Conservation (phyloP, 805 yeast species). For the Monosporozyma unispora region DNA sequence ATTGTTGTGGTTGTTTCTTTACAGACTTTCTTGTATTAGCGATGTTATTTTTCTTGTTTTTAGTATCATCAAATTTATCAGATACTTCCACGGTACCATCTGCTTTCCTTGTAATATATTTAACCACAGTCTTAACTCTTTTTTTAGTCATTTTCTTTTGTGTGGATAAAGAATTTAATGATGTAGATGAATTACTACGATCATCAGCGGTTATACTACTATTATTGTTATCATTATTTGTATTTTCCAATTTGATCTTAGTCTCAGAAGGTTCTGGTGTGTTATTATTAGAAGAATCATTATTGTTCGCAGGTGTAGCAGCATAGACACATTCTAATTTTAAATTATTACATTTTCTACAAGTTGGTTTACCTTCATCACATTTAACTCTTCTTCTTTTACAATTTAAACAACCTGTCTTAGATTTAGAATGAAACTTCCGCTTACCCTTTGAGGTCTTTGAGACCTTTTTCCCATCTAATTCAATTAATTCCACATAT, state of each 20-base stretch:
- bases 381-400: constrained; percentile 86
- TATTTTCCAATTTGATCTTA: background rate
- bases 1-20: background rate
- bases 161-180: background rate
- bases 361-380: constrained; percentile 75
- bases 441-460: constrained; percentile 58
- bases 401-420: constrained; percentile 85
- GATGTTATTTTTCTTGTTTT: background rate
- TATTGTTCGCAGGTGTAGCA: no score
- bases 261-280: background rate
- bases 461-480: constrained; percentile 34
- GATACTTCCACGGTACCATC: background rate
- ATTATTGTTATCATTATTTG: background rate
- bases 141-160: background rate
- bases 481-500: constrained; percentile 29
- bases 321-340: constrained; percentile 66
- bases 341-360: constrained; percentile 73
- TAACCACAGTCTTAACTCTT: background rate
- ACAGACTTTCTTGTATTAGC: background rate
- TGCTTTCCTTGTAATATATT: background rate
- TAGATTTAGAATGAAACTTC: constrained; percentile 80
- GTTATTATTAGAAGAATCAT: background rate
- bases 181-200: background rate
- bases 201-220: background rate
- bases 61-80: background rate